Percentiles rank a stretch among this genome's conserved stretches.
Evolutionary conservation across 164 flowering plant species (phyloP).

Genomic region (Pachysandra terminalis): DNA sequence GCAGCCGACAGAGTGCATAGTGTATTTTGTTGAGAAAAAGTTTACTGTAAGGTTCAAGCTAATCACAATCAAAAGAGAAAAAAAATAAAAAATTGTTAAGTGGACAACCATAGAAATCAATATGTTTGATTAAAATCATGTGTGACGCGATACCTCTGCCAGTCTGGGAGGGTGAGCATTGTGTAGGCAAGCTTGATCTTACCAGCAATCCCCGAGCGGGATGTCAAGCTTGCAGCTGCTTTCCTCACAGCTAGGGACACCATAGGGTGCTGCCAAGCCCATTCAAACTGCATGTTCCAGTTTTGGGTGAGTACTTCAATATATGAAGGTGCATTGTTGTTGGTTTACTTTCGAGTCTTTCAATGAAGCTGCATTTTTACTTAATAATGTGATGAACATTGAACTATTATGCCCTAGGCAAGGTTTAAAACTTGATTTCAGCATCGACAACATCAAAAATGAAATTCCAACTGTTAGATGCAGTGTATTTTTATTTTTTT

Average conservation of each 20-base stretch:
- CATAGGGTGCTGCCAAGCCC: slow-evolving; percentile 98
- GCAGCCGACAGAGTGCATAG: slow-evolving; percentile 46
- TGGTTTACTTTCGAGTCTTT: too few species aligned
- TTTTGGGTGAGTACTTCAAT: not conserved
- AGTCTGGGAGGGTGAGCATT: slow-evolving; percentile 80
- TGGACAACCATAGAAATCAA: too few species aligned
- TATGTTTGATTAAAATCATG: too few species aligned
- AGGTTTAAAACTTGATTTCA: not conserved
- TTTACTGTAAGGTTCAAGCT: slow-evolving; percentile 75
- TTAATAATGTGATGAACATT: not conserved
- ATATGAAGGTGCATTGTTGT: too few species aligned
- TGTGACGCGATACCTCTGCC: slow-evolving; percentile 56
- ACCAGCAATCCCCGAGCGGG: slow-evolving; percentile 65
- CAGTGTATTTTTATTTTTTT: too few species aligned
- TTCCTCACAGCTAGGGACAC: slow-evolving; percentile 75
- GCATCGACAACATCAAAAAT: too few species aligned
- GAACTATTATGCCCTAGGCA: not conserved
- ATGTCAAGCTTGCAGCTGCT: slow-evolving; percentile 70
- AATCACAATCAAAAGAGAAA: slow-evolving; percentile 5
- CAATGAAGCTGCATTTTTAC: too few species aligned
- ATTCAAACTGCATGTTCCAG: slow-evolving; percentile 76
- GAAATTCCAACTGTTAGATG: too few species aligned
- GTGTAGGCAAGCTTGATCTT: slow-evolving; percentile 79
- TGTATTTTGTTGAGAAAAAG: slow-evolving; percentile 80
- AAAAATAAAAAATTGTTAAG: too few species aligned